Evolutionary conservation across 495 filamentous ascomycete genomes (phyloP).

Genomic region (Ascodesmis nigricans): DNA sequence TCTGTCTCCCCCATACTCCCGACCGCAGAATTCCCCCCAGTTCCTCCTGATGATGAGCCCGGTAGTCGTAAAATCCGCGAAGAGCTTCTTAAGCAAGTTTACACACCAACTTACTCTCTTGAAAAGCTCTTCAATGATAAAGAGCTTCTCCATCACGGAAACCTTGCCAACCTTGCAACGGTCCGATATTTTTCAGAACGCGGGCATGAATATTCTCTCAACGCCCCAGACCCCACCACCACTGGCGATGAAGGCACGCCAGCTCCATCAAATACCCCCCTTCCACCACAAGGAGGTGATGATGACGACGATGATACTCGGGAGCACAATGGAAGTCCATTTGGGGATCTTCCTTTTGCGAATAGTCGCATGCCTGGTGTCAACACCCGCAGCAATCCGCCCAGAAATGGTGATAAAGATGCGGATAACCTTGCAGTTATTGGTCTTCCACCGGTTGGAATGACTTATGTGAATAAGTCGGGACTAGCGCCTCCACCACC

Average conservation of each 20-base stretch:
- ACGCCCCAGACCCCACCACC: neutral
- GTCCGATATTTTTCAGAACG: constrained; percentile 18
- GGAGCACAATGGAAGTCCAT: constrained; percentile 1
- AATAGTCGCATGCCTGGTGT: constrained; percentile 3
- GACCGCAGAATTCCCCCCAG: constrained; percentile 17
- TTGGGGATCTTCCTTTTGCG: neutral
- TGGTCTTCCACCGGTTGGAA: constrained; percentile 14
- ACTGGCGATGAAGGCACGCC: constrained; percentile 5
- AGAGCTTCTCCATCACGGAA: constrained; percentile 57
- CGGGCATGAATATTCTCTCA: constrained; percentile 7
- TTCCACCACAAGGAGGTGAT: constrained; percentile 3
- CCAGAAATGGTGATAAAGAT: constrained; percentile 9
- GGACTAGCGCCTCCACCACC: constrained; percentile 16
- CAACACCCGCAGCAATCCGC: constrained; percentile 13
- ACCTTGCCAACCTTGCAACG: constrained; percentile 41
- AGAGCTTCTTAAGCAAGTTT: constrained; percentile 35
- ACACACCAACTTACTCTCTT: constrained; percentile 46
- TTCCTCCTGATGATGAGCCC: neutral
- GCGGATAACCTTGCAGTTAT: constrained; percentile 15
- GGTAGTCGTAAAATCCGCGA: constrained; percentile 27
- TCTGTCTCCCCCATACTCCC: constrained; percentile 32
- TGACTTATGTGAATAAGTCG: constrained; percentile 19
- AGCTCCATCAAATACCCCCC: constrained; percentile 1
- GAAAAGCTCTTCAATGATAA: constrained; percentile 87
- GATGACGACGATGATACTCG: constrained; percentile 15